Conservation (phyloP, 192 early-diverging fungal genomes). For the Nowakowskiella sp. region DNA sequence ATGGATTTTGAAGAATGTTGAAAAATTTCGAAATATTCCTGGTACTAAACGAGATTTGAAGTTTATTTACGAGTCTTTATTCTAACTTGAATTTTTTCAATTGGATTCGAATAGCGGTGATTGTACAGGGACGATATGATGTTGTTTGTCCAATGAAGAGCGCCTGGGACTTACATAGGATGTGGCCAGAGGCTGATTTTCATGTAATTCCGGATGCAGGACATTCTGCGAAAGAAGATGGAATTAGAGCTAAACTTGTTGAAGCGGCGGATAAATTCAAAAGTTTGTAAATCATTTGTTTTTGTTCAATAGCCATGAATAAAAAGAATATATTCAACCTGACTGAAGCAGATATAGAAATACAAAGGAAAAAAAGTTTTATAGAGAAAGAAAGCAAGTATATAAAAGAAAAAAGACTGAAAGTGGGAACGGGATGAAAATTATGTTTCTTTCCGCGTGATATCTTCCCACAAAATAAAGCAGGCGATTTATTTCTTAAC, state of each 20-base stretch:
- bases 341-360: not conserved
- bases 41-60: too few relatives aligned
- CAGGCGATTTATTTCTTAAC: too few relatives aligned
- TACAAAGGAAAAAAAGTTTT: too few relatives aligned
- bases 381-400: too few relatives aligned
- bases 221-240: constrained; percentile 55
- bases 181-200: constrained; percentile 61
- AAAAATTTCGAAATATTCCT: constrained; percentile 60
- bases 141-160: constrained; percentile 37
- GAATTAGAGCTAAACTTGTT: constrained; percentile 42
- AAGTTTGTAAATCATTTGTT: constrained; percentile 15
- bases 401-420: too few relatives aligned
- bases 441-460: too few relatives aligned
- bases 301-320: not conserved
- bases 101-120: constrained; percentile 24
- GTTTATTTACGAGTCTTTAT: too few relatives aligned
- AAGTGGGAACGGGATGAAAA: too few relatives aligned
- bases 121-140: constrained; percentile 60
- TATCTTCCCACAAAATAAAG: too few relatives aligned
- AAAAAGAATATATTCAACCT: not conserved
- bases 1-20: constrained; percentile 54
- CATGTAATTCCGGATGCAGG: constrained; percentile 48
- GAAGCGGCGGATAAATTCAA: constrained; percentile 54
- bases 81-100: not conserved
- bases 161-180: constrained; percentile 43